Conservation (phyloP, 116 monocot species). For the Iris pallida region DNA sequence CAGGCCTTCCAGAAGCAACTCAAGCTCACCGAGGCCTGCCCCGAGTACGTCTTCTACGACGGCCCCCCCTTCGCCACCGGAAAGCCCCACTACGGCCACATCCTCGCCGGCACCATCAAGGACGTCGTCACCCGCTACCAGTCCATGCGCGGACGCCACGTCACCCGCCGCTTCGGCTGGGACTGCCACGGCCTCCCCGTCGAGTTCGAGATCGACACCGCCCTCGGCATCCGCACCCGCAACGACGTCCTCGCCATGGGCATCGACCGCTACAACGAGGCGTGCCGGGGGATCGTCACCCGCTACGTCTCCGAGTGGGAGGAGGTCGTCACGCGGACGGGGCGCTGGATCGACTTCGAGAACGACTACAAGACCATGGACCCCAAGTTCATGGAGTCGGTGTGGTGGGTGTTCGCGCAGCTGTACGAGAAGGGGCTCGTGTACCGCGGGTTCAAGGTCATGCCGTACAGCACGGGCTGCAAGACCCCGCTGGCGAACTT, state of each 20-base stretch:
- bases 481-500: constrained; percentile 94
- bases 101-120: constrained; percentile 98
- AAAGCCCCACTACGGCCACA: constrained; percentile 96
- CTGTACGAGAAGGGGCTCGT: constrained; percentile 83
- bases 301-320: constrained; percentile 89
- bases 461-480: constrained; percentile 96
- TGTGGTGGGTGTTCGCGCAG: constrained; percentile 96
- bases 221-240: constrained; percentile 53
- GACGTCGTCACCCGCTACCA: constrained; percentile 96
- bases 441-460: constrained; percentile 80
- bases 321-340: constrained; percentile 72
- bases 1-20: constrained; percentile 85
- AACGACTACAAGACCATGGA: constrained; percentile 99
- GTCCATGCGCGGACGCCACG: constrained; percentile 85
- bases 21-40: constrained; percentile 42
- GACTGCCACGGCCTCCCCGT: constrained; percentile 99
- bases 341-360: constrained; percentile 93
- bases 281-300: constrained; percentile 82
- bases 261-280: constrained; percentile 83
- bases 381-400: constrained; percentile 69
- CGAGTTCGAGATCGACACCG: constrained; percentile 91
- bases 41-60: constrained; percentile 97
- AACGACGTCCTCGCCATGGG: constrained; percentile 81
- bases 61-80: constrained; percentile 98
- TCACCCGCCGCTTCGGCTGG: constrained; percentile 96